Base-by-base conservation (phyloP, 2,329 filamentous ascomycete genomes). In the Herpotrichia juniperi region DNA sequence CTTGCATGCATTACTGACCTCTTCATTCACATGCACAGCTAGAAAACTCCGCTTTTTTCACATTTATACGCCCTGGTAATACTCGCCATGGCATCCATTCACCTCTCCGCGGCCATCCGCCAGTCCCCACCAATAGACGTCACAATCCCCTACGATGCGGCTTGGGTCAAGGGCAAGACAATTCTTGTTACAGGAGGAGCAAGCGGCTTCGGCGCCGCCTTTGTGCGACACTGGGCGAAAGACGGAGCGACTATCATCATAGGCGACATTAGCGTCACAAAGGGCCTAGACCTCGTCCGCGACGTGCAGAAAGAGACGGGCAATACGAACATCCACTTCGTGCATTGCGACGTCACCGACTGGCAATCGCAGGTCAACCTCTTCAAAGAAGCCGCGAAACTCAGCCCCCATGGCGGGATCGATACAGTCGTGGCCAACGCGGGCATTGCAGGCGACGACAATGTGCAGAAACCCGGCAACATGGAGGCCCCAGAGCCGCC, bases 401-500 rank as follows among this genome's bases (percentile, higher is more conserved):
- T 83, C 48, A 86, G 83, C 53, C 79, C 78, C 0, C 77, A 81
- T 45, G 78, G 80, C 14, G 79, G 79, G 11, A 80, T 89, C 56
- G 85, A 89, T 68, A 76, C 79, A 17, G 85, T 88, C 4, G 83
- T 89, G 40, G 85, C 86, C 54, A 88, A 88, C 64, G 87, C 87
- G 0, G 87, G 87, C 42, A 82, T 89, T 58, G 76, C 79, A 35
- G 78, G 80, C 31, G 25, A 22, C 1, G 65, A 67, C 26, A 37
- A 53, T 4, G 81, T 87, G 54, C 83, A 85, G 65, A 57, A 68
- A 39, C 82, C 82, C 0, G 58, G 55, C 21, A 71, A 76, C 50
- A 71, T 80, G 32, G 73, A 77, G 51, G 67, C 68, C 16, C 76
- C 80, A 6, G 74, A 77, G 47, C 80, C 80, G 3, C 75, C 74